Conservation (phyloP, 2,329 filamentous ascomycete genomes). For the Plenodomus biglobosus region DNA sequence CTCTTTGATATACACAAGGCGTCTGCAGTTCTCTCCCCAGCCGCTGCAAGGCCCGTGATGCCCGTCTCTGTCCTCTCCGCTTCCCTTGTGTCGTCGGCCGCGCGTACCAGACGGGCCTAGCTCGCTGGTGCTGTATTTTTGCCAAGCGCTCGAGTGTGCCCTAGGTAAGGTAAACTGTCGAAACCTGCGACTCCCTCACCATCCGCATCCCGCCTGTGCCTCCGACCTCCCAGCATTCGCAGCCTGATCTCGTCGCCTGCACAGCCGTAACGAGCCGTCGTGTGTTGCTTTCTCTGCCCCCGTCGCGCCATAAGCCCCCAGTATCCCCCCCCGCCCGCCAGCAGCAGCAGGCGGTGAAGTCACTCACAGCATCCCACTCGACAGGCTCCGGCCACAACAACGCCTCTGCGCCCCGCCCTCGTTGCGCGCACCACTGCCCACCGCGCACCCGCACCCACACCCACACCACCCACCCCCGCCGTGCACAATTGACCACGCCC, state of each 20-base stretch:
- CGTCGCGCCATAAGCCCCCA: slow-evolving; percentile 12
- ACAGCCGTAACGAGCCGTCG: slow-evolving; percentile 23
- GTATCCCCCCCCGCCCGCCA: slow-evolving; percentile 16
- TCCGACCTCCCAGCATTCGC: slow-evolving; percentile 18
- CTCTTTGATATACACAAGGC: not conserved
- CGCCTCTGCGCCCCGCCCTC: slow-evolving; percentile 34
- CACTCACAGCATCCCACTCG: slow-evolving; percentile 38
- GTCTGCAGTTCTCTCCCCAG: not conserved
- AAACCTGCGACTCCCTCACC: slow-evolving; percentile 32
- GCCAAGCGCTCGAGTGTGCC: slow-evolving; percentile 15
- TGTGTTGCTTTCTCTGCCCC: slow-evolving; percentile 2
- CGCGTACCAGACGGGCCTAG: slow-evolving; percentile 23
- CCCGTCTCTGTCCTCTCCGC: slow-evolving; percentile 1
- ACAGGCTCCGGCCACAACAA: slow-evolving; percentile 42
- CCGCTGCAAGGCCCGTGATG: not conserved
- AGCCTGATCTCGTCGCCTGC: slow-evolving; percentile 21
- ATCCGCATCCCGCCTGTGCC: slow-evolving; percentile 28
- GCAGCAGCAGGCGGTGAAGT: slow-evolving; percentile 44
- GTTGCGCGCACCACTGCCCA: slow-evolving; percentile 32
- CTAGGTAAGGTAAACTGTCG: slow-evolving; percentile 24
- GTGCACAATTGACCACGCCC: slow-evolving; percentile 33
- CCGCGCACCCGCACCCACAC: slow-evolving; percentile 22
- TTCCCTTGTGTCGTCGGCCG: slow-evolving; percentile 15
- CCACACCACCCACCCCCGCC: slow-evolving; percentile 27
- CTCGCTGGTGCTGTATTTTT: slow-evolving; percentile 7